These are phyloP conservation scores for Eucalyptus fibrosa DNA, from an alignment of 345 rosid genomes.

Conservation along the genomic window DNA sequence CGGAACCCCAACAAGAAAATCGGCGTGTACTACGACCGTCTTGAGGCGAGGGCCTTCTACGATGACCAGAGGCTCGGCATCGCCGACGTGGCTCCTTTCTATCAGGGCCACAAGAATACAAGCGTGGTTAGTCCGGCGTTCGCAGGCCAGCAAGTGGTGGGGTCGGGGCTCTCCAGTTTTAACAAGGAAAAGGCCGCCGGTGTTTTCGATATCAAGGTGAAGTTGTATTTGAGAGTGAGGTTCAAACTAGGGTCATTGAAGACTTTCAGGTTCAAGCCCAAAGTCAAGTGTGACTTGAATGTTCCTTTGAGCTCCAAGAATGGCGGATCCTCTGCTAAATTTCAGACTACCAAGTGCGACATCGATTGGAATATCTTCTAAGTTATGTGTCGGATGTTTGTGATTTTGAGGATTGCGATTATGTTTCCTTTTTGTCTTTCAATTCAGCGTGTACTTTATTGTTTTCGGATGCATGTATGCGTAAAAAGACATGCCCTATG, in stretches of 20 bases:
- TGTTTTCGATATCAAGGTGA: conserved; percentile 35
- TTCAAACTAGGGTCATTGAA: conserved; percentile 50
- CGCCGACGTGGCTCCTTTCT: conserved; percentile 28
- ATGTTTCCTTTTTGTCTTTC: background rate
- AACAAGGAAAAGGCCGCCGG: conserved; percentile 21
- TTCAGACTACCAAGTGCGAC: conserved; percentile 29
- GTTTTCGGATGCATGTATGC: background rate
- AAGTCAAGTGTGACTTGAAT: conserved; percentile 44
- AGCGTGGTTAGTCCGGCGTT: conserved; percentile 29
- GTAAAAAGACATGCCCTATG: background rate
- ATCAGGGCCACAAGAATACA: conserved; percentile 75
- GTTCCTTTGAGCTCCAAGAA: conserved; percentile 23
- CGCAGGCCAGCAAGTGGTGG: conserved; percentile 12
- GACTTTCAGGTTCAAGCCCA: conserved; percentile 35
- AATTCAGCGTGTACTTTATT: background rate
- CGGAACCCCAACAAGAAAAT: conserved; percentile 59
- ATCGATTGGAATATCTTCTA: background rate
- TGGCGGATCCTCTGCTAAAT: conserved; percentile 1
- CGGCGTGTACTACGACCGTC: conserved; percentile 33
- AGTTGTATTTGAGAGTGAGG: conserved; percentile 42
- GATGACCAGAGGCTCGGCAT: conserved; percentile 20
- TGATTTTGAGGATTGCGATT: background rate
- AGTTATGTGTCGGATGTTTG: background rate
- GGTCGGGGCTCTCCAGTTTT: conserved; percentile 4
- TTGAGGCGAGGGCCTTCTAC: conserved; percentile 36